phyloP scores from a whole-genome alignment of 306 rosid genomes.

The Rosa chinensis region DNA sequence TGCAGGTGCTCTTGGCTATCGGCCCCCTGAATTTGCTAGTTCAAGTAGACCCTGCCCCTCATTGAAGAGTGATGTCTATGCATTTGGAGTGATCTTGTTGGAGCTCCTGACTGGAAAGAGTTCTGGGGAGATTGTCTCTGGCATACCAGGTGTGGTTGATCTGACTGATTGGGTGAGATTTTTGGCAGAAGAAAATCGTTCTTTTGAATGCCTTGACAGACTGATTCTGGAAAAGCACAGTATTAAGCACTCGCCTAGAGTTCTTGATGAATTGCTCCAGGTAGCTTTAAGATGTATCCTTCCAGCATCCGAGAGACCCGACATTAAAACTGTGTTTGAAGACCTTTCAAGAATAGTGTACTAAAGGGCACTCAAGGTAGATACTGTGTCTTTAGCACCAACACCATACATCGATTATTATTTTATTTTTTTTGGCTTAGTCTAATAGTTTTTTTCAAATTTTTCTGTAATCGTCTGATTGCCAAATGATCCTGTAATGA shows the following conservation, averaged over 20 bases:
- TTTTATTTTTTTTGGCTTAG: not conserved
- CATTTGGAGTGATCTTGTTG: slow-evolving; percentile 73
- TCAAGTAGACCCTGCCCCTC: slow-evolving; percentile 73
- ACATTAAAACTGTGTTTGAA: slow-evolving; percentile 59
- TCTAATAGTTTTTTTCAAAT: not conserved
- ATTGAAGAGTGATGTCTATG: slow-evolving; percentile 75
- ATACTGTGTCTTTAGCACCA: slow-evolving; percentile 31
- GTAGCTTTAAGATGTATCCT: slow-evolving; percentile 70
- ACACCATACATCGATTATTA: slow-evolving; percentile 18
- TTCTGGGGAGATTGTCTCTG: slow-evolving; percentile 59
- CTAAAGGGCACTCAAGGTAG: slow-evolving; percentile 9
- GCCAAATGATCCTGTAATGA: not conserved
- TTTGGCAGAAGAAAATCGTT: slow-evolving; percentile 46
- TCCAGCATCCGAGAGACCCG: slow-evolving; percentile 77
- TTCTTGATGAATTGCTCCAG: slow-evolving; percentile 58
- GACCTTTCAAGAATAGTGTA: slow-evolving; percentile 57
- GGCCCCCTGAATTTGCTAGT: slow-evolving; percentile 76
- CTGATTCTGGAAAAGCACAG: slow-evolving; percentile 36
- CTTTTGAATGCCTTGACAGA: slow-evolving; percentile 61
- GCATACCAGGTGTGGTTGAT: slow-evolving; percentile 56
- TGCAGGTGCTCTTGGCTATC: slow-evolving; percentile 73
- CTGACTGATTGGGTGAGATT: slow-evolving; percentile 67
- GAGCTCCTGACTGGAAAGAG: slow-evolving; percentile 70
- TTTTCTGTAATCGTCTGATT: not conserved
- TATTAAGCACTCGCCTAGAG: slow-evolving; percentile 19